Base-by-base conservation (phyloP, 306 rosid genomes). In the Medicago arabica region DNA sequence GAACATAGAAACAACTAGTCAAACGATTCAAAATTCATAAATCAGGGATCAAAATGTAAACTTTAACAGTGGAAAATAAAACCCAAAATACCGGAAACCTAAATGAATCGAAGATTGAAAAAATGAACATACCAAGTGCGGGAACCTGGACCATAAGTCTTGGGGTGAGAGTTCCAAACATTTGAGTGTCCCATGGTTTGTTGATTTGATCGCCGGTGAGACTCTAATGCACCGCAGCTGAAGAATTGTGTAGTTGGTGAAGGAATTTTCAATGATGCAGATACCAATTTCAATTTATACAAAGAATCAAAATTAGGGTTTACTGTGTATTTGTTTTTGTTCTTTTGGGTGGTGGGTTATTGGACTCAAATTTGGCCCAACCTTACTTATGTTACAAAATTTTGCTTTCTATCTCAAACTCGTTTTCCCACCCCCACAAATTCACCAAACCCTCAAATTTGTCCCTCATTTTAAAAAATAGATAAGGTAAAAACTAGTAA, bases 161-260 rank as follows among this genome's bases (percentile, higher is more conserved):
- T 90, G 2, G 99, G 97, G 85, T 90, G 99, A 67, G 98, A 86
- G 69, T 95, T 95, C 99, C 99, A 92, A 3, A 92, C 93, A 79
- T 92, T 95, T 9, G 97, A 85, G 92, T 95, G 97, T 11, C 97
- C 97, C 98, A 94, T 94, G 9, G 66, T 19, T 12, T 12, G 2
- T 40, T 0, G 44, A 3, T 25, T 47, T 2, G 61, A 54, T 12
- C 40, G 57, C 25, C 49, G 59, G 17, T 17, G 28, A 43, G 8
- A 69, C 15, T 61, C 23, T 5, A 17, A 21, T 1, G 57, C 64
- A 74, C 74, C 59, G 63, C 50, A 6, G 74, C 44, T 75, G 15
- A 17, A 40, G 40, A 66, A 19, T 63, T 36, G 28, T n/a, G 38
- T 6, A 6, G 7, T 34, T 10, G 54, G 0, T 4, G 9, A 13